Percentiles rank a stretch among this genome's conserved stretches.
Evolutionary conservation across 176 grass and related monocot species (phyloP).

Genomic region (Rhipidocladum racemiflorum): DNA sequence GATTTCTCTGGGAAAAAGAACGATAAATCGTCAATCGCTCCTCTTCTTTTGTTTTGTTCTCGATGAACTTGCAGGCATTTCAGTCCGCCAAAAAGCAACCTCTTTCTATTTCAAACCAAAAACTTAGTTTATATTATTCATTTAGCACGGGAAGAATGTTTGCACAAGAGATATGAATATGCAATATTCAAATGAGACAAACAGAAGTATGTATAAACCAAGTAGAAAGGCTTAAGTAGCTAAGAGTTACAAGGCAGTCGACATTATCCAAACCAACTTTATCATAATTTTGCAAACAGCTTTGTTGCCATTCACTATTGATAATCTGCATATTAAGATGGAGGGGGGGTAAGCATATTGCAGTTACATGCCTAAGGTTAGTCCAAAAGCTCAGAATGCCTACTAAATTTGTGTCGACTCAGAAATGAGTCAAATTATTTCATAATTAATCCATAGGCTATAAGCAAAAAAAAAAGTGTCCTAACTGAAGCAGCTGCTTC

Average conservation of each 20-base stretch:
- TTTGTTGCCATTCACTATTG: not conserved
- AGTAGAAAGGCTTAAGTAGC: not conserved
- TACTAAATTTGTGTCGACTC: not conserved
- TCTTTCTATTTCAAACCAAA: not conserved
- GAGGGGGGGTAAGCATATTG: not conserved
- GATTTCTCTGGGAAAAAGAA: conserved; percentile 60
- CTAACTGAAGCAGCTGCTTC: not conserved
- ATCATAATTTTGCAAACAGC: not conserved
- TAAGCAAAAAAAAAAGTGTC: not conserved
- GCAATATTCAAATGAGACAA: not conserved
- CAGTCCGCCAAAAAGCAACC: not conserved
- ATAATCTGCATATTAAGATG: not conserved
- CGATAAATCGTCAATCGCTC: not conserved
- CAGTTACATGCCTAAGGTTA: not conserved
- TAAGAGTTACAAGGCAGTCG: not conserved
- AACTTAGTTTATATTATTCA: not conserved
- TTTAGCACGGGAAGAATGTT: not conserved
- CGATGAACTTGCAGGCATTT: not conserved
- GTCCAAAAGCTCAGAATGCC: not conserved
- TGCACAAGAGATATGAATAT: not conserved
- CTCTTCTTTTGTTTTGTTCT: conserved; percentile 13
- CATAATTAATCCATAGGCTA: not conserved
- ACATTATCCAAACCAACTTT: not conserved
- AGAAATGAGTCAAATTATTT: not conserved
- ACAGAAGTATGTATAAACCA: not conserved